These are phyloP conservation scores for Onygena corvina DNA, from an alignment of 2,329 filamentous ascomycete species.

Conservation along the genomic window DNA sequence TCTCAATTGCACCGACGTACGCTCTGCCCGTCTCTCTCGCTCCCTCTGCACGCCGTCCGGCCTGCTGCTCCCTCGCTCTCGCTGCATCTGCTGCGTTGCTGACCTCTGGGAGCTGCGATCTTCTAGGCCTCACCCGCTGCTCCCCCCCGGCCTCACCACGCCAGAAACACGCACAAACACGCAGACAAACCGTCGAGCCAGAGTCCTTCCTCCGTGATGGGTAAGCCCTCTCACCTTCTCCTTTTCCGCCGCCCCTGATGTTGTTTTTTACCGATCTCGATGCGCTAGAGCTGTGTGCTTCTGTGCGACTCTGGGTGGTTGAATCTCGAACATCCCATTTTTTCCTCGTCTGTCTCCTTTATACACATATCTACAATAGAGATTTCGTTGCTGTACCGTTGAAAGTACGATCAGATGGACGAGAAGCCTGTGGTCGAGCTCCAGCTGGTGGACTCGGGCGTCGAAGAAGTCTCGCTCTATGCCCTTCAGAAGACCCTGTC, in stretches of 20 bases:
- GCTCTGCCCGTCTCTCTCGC: constrained; percentile 3
- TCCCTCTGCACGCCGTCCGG: constrained; percentile 14
- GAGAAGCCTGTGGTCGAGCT: background rate
- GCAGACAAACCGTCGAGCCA: background rate
- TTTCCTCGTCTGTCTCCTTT: background rate
- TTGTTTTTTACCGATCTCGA: background rate
- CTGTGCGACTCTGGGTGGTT: background rate
- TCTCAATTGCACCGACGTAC: constrained; percentile 15
- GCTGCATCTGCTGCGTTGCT: constrained; percentile 9
- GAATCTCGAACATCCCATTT: background rate
- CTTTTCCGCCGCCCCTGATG: background rate
- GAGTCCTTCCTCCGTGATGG: constrained; percentile 21
- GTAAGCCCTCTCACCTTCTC: constrained; percentile 23
- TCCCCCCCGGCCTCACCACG: background rate
- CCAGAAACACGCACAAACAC: background rate
- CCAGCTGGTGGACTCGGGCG: background rate
- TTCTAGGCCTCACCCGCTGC: background rate
- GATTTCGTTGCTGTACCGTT: no score
- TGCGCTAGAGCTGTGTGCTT: background rate
- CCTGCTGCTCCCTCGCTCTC: constrained; percentile 10
- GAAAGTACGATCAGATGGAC: no score
- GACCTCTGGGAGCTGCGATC: background rate
- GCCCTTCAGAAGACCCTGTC: no score
- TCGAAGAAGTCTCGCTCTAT: no score
- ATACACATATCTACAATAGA: background rate